phyloP scores from a whole-genome alignment of 257 asterid species.

The Jacaranda copaia region DNA sequence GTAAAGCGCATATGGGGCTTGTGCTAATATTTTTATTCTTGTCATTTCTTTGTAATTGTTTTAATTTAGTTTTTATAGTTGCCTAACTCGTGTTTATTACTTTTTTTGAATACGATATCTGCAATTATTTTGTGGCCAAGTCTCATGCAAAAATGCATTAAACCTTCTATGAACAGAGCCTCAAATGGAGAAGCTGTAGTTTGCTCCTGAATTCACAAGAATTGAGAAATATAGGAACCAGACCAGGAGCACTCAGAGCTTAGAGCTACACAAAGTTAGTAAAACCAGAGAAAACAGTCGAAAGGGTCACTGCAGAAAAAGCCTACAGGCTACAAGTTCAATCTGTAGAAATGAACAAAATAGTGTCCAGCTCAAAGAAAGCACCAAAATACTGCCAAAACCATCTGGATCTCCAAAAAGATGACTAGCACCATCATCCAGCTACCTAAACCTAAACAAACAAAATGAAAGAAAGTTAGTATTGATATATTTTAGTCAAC shows the following conservation, averaged over 20 bases:
- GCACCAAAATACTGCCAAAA: neutral
- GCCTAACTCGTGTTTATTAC: no score
- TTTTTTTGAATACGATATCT: no score
- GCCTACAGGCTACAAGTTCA: neutral
- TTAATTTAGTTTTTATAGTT: no score
- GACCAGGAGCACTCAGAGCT: neutral
- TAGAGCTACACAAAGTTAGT: neutral
- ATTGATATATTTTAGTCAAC: no score
- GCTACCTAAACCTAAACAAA: neutral
- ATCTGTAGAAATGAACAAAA: neutral
- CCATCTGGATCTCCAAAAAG: neutral
- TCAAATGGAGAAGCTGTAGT: neutral
- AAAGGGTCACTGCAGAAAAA: neutral
- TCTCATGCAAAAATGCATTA: no score
- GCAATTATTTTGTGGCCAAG: no score
- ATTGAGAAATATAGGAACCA: neutral
- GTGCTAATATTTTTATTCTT: no score
- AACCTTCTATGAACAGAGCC: no score
- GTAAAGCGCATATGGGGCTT: no score
- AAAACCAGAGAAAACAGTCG: neutral
- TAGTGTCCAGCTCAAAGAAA: neutral
- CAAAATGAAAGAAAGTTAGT: neutral
- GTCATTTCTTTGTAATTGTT: no score
- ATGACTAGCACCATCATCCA: neutral
- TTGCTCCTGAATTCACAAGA: neutral